These are phyloP conservation scores for Vigna angularis DNA, from an alignment of 306 rosid species.

Conservation along the genomic window DNA sequence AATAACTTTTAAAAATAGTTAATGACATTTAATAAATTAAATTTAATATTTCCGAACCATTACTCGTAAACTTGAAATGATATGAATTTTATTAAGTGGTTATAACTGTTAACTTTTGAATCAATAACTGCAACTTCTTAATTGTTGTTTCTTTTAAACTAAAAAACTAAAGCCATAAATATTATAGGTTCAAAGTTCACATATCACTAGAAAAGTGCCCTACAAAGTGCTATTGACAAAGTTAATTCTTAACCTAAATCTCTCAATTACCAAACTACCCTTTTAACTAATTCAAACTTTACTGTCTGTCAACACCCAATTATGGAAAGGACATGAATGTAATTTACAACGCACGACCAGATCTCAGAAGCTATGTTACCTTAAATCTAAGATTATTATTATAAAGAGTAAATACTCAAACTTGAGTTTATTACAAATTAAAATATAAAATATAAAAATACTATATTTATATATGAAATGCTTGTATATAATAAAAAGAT, in stretches of 20 bases:
- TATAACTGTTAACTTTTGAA: background rate
- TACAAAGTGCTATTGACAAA: background rate
- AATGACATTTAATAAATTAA: background rate
- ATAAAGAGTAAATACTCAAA: too few relatives aligned
- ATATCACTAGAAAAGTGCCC: background rate
- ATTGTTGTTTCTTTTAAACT: background rate
- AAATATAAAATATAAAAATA: too few relatives aligned
- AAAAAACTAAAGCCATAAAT: background rate
- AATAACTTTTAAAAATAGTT: background rate
- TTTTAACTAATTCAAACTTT: background rate
- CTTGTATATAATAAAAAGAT: too few relatives aligned
- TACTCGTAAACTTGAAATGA: background rate
- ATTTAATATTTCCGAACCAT: background rate
- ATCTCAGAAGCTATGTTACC: slow-evolving; percentile 14
- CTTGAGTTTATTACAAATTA: too few relatives aligned
- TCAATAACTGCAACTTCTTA: background rate
- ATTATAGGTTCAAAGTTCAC: background rate
- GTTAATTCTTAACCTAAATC: background rate
- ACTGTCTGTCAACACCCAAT: background rate
- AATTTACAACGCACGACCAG: background rate
- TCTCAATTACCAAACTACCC: slow-evolving; percentile 21
- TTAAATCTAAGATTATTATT: slow-evolving; percentile 13
- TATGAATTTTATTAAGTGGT: background rate
- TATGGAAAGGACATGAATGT: background rate
- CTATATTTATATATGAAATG: too few relatives aligned